Evolutionary conservation across 108 stramenopile species (phyloP).

Genomic region (Poteriospumella lacustris): DNA sequence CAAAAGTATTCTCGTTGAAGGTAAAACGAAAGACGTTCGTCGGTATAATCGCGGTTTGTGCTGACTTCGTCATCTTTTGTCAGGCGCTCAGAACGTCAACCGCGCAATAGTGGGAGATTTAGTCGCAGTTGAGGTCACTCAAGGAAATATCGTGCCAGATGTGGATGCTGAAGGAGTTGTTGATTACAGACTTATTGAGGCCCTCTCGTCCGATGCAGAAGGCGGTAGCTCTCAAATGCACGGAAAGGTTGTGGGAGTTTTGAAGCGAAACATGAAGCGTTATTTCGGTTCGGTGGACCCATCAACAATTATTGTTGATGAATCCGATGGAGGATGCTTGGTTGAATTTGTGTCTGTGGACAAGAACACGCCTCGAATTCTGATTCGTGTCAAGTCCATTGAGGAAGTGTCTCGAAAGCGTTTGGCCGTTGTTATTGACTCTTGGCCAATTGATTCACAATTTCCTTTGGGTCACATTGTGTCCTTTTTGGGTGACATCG

Average conservation of each 20-base stretch:
- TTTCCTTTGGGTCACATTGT: conserved; percentile 90
- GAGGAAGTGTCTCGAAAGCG: conserved; percentile 67
- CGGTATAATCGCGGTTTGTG: too few species aligned
- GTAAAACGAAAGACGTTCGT: too few species aligned
- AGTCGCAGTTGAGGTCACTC: conserved; percentile 69
- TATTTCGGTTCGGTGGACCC: conserved; percentile 58
- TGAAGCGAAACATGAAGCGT: conserved; percentile 72
- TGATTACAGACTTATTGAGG: background rate
- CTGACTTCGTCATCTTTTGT: too few species aligned
- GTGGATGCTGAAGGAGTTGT: conserved; percentile 25
- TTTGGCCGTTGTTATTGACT: conserved; percentile 74
- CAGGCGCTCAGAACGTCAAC: conserved; percentile 65
- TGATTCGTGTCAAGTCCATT: conserved; percentile 70
- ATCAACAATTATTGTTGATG: conserved; percentile 1
- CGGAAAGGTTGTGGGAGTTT: conserved; percentile 77
- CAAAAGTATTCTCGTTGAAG: background rate
- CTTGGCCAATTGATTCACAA: conserved; percentile 78
- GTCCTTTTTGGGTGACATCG: conserved; percentile 71
- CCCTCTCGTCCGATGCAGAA: background rate
- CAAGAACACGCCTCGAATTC: conserved; percentile 66
- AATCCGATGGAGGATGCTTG: conserved; percentile 56
- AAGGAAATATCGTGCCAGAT: conserved; percentile 32
- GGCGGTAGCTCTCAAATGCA: background rate
- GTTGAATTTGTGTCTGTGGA: conserved; percentile 86
- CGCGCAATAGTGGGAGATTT: conserved; percentile 91